These are phyloP conservation scores for Firmiana major DNA, from an alignment of 345 rosid genomes.

Conservation along the genomic window DNA sequence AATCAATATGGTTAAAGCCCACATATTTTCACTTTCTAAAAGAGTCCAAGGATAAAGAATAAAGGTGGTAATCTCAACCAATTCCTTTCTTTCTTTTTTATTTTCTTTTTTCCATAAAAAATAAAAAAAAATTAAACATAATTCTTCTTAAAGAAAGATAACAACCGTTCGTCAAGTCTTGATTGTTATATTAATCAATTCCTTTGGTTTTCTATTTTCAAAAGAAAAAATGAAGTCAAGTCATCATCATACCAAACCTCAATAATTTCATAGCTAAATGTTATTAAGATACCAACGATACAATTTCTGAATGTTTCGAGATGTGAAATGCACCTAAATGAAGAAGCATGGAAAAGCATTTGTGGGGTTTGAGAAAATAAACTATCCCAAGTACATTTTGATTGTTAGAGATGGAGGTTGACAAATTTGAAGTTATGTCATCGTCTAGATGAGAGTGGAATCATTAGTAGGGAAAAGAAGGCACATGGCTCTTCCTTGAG, in stretches of 20 bases:
- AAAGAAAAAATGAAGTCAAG: background rate
- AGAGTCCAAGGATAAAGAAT: background rate
- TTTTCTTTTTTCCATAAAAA: too few relatives aligned
- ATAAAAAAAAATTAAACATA: too few relatives aligned
- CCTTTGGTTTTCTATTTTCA: background rate
- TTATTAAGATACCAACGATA: constrained; percentile 1
- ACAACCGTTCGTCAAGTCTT: too few relatives aligned
- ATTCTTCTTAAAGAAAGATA: too few relatives aligned
- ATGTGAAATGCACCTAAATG: background rate
- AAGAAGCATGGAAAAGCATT: background rate
- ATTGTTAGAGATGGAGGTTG: background rate
- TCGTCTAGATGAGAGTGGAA: constrained; percentile 28
- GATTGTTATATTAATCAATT: background rate
- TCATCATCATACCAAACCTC: background rate
- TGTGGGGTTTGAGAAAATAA: background rate
- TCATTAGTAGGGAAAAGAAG: constrained; percentile 28
- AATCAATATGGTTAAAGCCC: background rate
- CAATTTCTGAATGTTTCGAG: background rate
- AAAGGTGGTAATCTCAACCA: background rate
- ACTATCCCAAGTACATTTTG: background rate
- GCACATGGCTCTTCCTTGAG: constrained; percentile 38
- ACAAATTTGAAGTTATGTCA: constrained; percentile 16
- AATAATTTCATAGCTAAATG: background rate
- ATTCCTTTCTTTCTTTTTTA: background rate
- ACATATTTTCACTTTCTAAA: background rate